Percentiles rank a stretch among this genome's conserved stretches.
phyloP scores from a whole-genome alignment of 139 green algal species.

The Chlamydomonas incerta region DNA sequence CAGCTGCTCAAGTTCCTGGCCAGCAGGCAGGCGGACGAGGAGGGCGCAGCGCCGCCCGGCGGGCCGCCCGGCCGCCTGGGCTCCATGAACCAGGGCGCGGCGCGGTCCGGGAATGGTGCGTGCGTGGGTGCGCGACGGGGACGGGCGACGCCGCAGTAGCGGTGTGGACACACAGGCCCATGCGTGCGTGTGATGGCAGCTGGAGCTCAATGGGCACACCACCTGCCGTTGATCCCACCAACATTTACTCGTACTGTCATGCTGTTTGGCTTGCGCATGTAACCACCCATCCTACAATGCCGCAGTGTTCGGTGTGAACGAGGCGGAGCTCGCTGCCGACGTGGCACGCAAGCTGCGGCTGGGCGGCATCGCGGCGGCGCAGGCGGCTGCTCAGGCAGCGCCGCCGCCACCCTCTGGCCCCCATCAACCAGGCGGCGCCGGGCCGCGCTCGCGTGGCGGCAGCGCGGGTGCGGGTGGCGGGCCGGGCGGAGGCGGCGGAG shows the following conservation, averaged over 20 bases:
- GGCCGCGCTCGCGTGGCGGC: neutral
- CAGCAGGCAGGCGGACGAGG: slow-evolving; percentile 27
- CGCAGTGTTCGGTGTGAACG: slow-evolving; percentile 38
- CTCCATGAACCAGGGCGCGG: neutral
- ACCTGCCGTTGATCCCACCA: too few relatives aligned
- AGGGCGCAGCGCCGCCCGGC: neutral
- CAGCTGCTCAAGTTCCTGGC: slow-evolving; percentile 54
- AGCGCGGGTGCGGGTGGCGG: neutral
- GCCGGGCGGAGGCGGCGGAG: neutral
- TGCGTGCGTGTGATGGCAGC: too few relatives aligned
- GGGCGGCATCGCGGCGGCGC: neutral
- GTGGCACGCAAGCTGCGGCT: slow-evolving; percentile 38
- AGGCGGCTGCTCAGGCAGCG: neutral
- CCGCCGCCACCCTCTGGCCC: neutral
- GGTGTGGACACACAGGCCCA: too few relatives aligned
- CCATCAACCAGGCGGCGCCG: too few relatives aligned
- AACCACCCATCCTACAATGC: too few relatives aligned
- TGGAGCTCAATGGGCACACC: too few relatives aligned
- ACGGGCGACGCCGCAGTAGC: too few relatives aligned
- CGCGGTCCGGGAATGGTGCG: neutral
- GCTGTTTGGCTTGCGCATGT: too few relatives aligned
- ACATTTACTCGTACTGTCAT: too few relatives aligned
- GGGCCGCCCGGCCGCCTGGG: slow-evolving; percentile 20
- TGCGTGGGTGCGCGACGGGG: too few relatives aligned
- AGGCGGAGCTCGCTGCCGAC: slow-evolving; percentile 30